Evolutionary conservation across 352 stramenopile genomes (phyloP).

Genomic region (Pythium coloratum): DNA sequence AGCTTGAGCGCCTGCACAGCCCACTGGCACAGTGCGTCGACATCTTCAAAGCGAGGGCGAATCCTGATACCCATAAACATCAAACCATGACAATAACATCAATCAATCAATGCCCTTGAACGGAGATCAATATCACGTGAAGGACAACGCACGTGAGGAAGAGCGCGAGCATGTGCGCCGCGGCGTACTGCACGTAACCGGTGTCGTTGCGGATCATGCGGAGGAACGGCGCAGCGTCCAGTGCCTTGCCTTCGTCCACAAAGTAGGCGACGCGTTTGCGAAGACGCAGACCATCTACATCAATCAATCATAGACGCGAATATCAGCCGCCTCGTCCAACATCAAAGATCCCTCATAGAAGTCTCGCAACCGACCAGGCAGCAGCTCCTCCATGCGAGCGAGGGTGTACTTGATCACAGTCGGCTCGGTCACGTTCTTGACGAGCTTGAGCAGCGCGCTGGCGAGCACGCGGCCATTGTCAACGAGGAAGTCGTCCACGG

Average conservation of each 20-base stretch:
- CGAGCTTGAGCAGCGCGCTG: conserved; percentile 72
- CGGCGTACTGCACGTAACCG: conserved; percentile 84
- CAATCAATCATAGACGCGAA: neutral
- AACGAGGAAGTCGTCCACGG: conserved; percentile 73
- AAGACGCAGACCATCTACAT: conserved; percentile 68
- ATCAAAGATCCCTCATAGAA: too few relatives aligned
- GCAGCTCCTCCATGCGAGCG: conserved; percentile 83
- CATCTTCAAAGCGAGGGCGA: conserved; percentile 74
- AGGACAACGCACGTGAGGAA: conserved; percentile 63
- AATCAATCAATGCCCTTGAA: neutral
- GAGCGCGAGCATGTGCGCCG: conserved; percentile 75
- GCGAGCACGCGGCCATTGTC: conserved; percentile 66
- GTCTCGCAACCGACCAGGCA: conserved; percentile 46
- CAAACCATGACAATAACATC: too few relatives aligned
- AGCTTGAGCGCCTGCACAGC: conserved; percentile 73
- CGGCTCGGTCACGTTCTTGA: conserved; percentile 88
- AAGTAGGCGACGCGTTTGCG: conserved; percentile 82
- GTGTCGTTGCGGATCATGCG: conserved; percentile 84
- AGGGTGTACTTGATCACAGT: conserved; percentile 87
- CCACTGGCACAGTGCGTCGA: conserved; percentile 80
- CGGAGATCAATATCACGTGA: neutral
- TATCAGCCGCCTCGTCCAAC: neutral
- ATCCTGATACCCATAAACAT: conserved; percentile 37
- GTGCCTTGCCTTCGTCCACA: conserved; percentile 63
- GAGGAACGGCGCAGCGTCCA: conserved; percentile 81